phyloP scores from a whole-genome alignment of 2,329 filamentous ascomycete genomes.

The Bimuria novae-zelandiae region DNA sequence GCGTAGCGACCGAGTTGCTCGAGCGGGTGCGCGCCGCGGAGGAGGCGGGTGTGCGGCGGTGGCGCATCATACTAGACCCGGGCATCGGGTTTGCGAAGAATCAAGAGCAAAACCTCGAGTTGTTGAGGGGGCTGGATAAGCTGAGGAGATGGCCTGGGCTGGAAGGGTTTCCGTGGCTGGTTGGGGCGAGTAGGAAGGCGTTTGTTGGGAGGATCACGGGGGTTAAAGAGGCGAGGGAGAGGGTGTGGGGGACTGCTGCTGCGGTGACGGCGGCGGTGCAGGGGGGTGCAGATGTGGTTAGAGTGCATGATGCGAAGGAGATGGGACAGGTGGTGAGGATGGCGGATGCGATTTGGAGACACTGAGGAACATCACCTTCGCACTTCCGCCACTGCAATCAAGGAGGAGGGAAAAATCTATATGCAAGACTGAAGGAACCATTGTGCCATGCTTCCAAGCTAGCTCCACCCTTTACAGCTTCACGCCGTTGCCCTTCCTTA shows the following conservation, averaged over 20 bases:
- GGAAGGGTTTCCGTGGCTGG: constrained; percentile 78
- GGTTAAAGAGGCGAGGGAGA: constrained; percentile 69
- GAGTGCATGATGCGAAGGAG: constrained; percentile 87
- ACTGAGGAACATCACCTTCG: no score
- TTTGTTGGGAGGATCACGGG: constrained; percentile 87
- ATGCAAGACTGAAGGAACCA: not conserved
- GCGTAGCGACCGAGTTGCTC: constrained; percentile 70
- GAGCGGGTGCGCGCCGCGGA: constrained; percentile 75
- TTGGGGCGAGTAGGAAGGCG: constrained; percentile 85
- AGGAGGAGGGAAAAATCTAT: not conserved
- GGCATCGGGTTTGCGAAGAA: constrained; percentile 94
- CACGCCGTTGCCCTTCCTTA: not conserved
- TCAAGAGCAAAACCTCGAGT: constrained; percentile 75
- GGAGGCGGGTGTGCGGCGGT: constrained; percentile 80
- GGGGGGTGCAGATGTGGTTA: constrained; percentile 86
- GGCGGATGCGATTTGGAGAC: constrained; percentile 88
- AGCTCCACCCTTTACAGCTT: not conserved
- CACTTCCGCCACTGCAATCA: no score
- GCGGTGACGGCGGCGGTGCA: constrained; percentile 84
- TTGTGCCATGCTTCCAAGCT: not conserved
- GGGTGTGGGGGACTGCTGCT: constrained; percentile 84
- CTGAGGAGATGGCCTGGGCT: constrained; percentile 59
- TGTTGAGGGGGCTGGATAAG: constrained; percentile 70
- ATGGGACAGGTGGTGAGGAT: constrained; percentile 86
- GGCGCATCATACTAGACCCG: constrained; percentile 94